Evolutionary conservation across 257 asterid species (phyloP).

Genomic region (Ehretia macrophylla): DNA sequence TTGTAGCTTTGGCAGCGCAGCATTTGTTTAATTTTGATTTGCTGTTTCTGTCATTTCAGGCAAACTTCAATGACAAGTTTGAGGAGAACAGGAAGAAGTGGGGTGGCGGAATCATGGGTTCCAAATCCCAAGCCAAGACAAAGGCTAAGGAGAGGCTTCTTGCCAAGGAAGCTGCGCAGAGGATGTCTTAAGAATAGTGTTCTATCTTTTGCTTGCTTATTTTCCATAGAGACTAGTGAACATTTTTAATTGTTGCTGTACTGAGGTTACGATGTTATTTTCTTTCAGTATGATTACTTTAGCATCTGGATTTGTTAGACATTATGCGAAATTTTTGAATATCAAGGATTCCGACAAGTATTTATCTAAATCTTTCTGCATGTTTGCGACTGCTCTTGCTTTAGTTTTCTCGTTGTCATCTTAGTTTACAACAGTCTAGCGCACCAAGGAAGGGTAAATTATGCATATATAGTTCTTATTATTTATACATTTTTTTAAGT

Average conservation of each 20-base stretch:
- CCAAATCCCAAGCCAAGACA: conserved; percentile 44
- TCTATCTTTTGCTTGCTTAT: no score
- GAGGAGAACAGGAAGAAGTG: conserved; percentile 42
- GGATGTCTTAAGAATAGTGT: conserved; percentile 14
- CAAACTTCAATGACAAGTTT: conserved; percentile 42
- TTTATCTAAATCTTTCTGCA: no score
- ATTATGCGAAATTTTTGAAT: no score
- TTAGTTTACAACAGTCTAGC: no score
- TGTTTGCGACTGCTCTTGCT: no score
- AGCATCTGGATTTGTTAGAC: background rate
- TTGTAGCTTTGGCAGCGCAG: no score
- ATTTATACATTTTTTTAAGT: no score
- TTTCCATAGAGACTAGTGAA: background rate
- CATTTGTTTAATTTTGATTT: background rate
- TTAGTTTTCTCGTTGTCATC: no score
- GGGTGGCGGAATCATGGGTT: conserved; percentile 50
- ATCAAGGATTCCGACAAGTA: background rate
- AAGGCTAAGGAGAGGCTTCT: conserved; percentile 45
- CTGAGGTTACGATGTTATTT: background rate
- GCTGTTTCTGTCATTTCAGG: conserved; percentile 19
- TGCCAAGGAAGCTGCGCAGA: conserved; percentile 41
- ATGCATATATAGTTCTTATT: no score
- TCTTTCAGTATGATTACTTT: background rate
- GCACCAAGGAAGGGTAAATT: no score
- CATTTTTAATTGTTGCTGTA: background rate